Percentiles rank a stretch among this genome's conserved stretches.
phyloP scores from a whole-genome alignment of 2,329 filamentous ascomycete species.

The Nannizzia gypsea region DNA sequence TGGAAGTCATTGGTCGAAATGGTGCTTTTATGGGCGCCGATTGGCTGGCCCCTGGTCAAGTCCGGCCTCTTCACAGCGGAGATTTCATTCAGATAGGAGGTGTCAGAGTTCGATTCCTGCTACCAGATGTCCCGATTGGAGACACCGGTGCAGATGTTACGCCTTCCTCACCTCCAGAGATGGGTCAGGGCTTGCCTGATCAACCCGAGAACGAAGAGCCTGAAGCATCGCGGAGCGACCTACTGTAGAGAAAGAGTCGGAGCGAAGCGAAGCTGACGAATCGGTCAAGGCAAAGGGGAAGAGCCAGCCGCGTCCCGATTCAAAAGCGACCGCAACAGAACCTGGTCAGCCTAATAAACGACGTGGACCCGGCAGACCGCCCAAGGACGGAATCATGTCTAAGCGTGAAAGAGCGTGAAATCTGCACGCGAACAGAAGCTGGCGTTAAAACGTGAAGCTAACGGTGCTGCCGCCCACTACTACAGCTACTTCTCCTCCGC shows the following conservation, averaged over 20 bases:
- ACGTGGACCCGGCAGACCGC: conserved; percentile 50
- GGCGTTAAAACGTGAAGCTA: conserved; percentile 36
- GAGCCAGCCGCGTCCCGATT: conserved; percentile 19
- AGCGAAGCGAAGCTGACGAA: conserved; percentile 15
- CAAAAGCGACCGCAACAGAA: conserved; percentile 15
- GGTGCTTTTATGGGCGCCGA: conserved; percentile 45
- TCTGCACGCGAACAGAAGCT: conserved; percentile 44
- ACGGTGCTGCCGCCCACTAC: conserved; percentile 32
- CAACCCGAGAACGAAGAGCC: conserved; percentile 19
- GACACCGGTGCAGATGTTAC: conserved; percentile 37
- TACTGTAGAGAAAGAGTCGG: conserved; percentile 12
- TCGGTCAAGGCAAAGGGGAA: background rate
- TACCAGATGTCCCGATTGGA: conserved; percentile 41
- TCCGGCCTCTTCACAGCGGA: conserved; percentile 42
- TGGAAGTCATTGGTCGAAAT: conserved; percentile 48
- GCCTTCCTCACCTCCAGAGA: conserved; percentile 22
- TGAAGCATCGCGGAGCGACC: conserved; percentile 13
- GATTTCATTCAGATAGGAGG: conserved; percentile 49
- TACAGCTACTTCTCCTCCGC: conserved; percentile 12
- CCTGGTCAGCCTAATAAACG: conserved; percentile 27
- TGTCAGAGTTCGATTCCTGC: conserved; percentile 45
- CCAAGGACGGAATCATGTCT: conserved; percentile 56
- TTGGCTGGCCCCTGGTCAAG: conserved; percentile 37
- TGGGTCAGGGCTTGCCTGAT: background rate
- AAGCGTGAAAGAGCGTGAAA: conserved; percentile 48